A percentile compares a stretch with the other conserved stretches of the same genome.
Conservation (phyloP, 306 rosid species). For the Trichosanthes cucumerina region DNA sequence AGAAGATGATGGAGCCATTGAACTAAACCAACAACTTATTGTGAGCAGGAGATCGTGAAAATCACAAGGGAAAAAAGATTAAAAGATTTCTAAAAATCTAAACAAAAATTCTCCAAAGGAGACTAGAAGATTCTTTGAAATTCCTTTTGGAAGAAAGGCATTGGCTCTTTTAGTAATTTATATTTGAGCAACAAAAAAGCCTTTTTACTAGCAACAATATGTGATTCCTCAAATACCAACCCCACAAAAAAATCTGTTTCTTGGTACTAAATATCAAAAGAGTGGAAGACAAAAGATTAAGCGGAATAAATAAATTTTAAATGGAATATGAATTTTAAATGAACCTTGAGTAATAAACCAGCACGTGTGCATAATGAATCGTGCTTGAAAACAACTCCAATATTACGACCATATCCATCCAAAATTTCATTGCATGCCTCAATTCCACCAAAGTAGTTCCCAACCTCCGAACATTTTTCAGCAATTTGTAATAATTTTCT, state of each 20-base stretch:
- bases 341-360: conserved; percentile 72
- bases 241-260: neutral
- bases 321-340: conserved; percentile 5
- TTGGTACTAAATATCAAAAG: neutral
- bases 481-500: conserved; percentile 58
- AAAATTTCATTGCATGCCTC: conserved; percentile 87
- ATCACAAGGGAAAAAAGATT: neutral
- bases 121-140: neutral
- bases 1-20: neutral
- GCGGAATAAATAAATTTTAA: neutral
- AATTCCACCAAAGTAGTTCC: conserved; percentile 49
- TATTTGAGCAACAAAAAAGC: neutral
- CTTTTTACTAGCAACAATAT: neutral
- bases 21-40: neutral
- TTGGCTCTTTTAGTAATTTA: neutral
- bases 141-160: neutral
- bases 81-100: neutral
- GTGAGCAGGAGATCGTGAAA: neutral
- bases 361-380: conserved; percentile 73
- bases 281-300: neutral
- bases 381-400: conserved; percentile 41
- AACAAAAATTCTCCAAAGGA: neutral
- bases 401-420: conserved; percentile 44
- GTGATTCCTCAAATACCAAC: neutral
- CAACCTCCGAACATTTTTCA: conserved; percentile 44